Base-by-base conservation (phyloP, 2,329 filamentous ascomycete genomes). In the Aspergillus sclerotialis region DNA sequence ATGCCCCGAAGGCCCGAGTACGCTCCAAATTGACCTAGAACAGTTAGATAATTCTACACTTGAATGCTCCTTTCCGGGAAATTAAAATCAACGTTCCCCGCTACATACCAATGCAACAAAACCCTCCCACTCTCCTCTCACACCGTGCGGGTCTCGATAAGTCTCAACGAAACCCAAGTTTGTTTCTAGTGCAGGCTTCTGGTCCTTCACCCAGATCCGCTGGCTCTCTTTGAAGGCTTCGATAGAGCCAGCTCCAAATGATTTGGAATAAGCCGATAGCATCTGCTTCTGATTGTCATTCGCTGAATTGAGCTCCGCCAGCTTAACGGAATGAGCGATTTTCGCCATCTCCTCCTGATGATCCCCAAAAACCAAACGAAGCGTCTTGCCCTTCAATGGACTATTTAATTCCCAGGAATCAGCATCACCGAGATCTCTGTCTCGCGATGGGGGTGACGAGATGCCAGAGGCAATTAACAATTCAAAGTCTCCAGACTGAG, bases 81-180 rank as follows among this genome's bases (percentile, higher is more conserved):
- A 6, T 10, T 23, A 23, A 23, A 10, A 6, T 10, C 10, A 6
- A 6, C 10, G 19, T 6, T 6, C 19, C 19, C 7, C n/a, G 30
- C n/a, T 1, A 48, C 53, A 37, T 51, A 65, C 63, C 55, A 70
- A 75, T 29, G 83, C 82, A 29, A 83, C 84, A 54, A 92, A 88
- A 2, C 85, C 85, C 61, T 92, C 84, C 80, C 84, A 93, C 57
- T 92, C 86, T 40, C 82, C 84, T 43, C 85, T 74, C 19, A 88
- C 76, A 39, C 86, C 85, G 39, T 83, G 80, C 18, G 86, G 86
- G 53, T 93, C 86, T 48, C 85, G 72, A 58, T 92, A 92, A 0
- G 84, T 88, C 65, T 92, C 85, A 33, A 92, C 82, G 54, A 92
- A 92, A 1, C 85, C 85, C 46, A 90, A 75, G 56, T 90, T 87